These are phyloP conservation scores for Salvia rosmarinus DNA, from an alignment of 257 asterid species.

Conservation along the genomic window DNA sequence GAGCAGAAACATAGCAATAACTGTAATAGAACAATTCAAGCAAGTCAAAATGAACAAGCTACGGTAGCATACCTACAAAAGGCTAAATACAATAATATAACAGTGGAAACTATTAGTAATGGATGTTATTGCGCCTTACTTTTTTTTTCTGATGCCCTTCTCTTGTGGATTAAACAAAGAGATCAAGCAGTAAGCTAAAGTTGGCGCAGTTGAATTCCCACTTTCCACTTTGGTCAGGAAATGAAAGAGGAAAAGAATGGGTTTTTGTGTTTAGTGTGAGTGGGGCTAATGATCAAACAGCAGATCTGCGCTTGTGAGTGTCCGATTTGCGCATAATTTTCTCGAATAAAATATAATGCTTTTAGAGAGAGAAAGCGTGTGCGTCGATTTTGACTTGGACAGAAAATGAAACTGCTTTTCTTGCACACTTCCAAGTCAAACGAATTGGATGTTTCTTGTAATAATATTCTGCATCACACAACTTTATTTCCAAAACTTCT, in stretches of 20 bases:
- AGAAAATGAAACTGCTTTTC: conserved; percentile 5
- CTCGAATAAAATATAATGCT: conserved; percentile 25
- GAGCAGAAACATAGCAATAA: conserved; percentile 52
- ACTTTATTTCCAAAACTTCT: too few relatives aligned
- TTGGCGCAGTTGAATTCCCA: conserved; percentile 35
- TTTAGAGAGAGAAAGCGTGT: conserved; percentile 11
- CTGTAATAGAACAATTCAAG: conserved; percentile 56
- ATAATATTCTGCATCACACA: too few relatives aligned
- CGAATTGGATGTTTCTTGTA: not conserved
- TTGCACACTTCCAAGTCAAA: conserved; percentile 19
- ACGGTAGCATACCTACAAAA: conserved; percentile 39
- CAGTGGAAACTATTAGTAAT: conserved; percentile 34
- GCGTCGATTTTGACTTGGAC: conserved; percentile 1
- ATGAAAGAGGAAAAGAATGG: not conserved
- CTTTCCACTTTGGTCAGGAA: conserved; percentile 38
- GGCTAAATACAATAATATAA: conserved; percentile 27
- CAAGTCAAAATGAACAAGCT: conserved; percentile 59
- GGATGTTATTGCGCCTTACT: conserved; percentile 42
- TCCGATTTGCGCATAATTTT: conserved; percentile 27
- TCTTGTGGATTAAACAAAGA: conserved; percentile 47
- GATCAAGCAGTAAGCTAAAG: conserved; percentile 32
- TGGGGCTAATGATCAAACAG: conserved; percentile 47
- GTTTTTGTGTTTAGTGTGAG: conserved; percentile 26
- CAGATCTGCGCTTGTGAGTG: conserved; percentile 46
- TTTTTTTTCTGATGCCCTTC: conserved; percentile 20